Percentiles rank a stretch among this genome's conserved stretches.
phyloP scores from a whole-genome alignment of 129 eudicot genomes.

The Artemisia tridentata region DNA sequence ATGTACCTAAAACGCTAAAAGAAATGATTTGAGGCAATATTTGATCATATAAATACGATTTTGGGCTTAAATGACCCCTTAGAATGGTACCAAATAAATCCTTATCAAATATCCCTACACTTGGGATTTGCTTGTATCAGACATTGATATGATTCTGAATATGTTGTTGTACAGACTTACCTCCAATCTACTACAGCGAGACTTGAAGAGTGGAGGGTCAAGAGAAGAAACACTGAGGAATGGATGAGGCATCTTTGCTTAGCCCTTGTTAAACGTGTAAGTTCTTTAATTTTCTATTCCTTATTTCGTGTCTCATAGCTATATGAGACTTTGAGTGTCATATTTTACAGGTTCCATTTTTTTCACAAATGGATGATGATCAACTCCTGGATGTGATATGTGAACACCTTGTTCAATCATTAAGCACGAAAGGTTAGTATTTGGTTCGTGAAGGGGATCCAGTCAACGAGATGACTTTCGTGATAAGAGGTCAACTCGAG shows the following conservation, averaged over 20 bases:
- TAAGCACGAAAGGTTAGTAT: conserved; percentile 59
- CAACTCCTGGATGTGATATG: conserved; percentile 66
- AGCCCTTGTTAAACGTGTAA: conserved; percentile 70
- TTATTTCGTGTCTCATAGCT: no score
- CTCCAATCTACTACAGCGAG: conserved; percentile 65
- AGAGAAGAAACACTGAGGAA: conserved; percentile 64
- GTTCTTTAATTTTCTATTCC: conserved; percentile 15
- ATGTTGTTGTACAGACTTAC: conserved; percentile 43
- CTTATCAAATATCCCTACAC: no score
- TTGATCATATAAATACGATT: no score
- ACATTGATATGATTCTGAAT: conserved; percentile 11
- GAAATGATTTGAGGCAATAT: no score
- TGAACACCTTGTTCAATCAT: conserved; percentile 53
- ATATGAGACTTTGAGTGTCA: background rate
- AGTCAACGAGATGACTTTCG: conserved; percentile 59
- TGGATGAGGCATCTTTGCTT: conserved; percentile 81
- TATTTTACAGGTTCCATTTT: conserved; percentile 53
- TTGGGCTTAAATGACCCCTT: no score
- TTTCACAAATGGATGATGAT: conserved; percentile 67
- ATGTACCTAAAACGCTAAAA: no score
- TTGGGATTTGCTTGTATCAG: no score
- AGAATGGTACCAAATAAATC: no score
- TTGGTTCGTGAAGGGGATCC: conserved; percentile 70
- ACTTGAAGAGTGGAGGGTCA: conserved; percentile 71
- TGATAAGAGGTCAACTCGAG: conserved; percentile 66